Evolutionary conservation across 2,329 filamentous ascomycete species (phyloP).

Genomic region (Xylariaceae sp.): DNA sequence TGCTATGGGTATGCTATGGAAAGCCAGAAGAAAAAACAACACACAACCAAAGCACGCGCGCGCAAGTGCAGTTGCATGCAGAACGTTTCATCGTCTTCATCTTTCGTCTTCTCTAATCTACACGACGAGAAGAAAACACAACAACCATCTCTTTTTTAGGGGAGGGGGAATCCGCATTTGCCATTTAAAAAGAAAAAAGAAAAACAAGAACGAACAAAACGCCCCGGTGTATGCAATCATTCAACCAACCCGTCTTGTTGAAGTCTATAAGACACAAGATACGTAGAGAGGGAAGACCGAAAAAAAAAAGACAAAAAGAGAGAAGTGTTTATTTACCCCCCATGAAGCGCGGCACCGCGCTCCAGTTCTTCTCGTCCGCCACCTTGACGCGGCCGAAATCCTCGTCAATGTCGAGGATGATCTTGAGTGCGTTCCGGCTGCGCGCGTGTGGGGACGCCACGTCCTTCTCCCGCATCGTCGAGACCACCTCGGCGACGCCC

Average conservation of each 20-base stretch:
- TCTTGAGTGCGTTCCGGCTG: slow-evolving; percentile 88
- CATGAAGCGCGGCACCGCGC: slow-evolving; percentile 46
- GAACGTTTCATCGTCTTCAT: no score
- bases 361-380: slow-evolving; percentile 49
- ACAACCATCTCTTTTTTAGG: no score
- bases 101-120: no score
- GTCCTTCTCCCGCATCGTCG: slow-evolving; percentile 58
- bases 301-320: slow-evolving; percentile 9
- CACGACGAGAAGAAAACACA: no score
- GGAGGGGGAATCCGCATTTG: no score
- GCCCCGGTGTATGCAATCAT: no score
- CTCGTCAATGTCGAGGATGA: slow-evolving; percentile 89
- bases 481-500: slow-evolving; percentile 57
- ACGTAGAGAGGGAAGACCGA: slow-evolving; percentile 10
- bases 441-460: slow-evolving; percentile 47
- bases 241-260: not conserved
- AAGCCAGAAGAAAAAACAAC: no score
- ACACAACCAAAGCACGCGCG: no score
- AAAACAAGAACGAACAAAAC: no score
- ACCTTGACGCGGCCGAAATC: slow-evolving; percentile 77
- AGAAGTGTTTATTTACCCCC: slow-evolving; percentile 30
- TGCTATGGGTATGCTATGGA: no score
- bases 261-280: slow-evolving; percentile 18
- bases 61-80: no score
- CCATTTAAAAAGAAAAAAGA: no score